A percentile compares a stretch with the other conserved stretches of the same genome.
These are phyloP conservation scores for Eutrema yunnanense DNA, from an alignment of 345 rosid genomes.

Conservation along the genomic window DNA sequence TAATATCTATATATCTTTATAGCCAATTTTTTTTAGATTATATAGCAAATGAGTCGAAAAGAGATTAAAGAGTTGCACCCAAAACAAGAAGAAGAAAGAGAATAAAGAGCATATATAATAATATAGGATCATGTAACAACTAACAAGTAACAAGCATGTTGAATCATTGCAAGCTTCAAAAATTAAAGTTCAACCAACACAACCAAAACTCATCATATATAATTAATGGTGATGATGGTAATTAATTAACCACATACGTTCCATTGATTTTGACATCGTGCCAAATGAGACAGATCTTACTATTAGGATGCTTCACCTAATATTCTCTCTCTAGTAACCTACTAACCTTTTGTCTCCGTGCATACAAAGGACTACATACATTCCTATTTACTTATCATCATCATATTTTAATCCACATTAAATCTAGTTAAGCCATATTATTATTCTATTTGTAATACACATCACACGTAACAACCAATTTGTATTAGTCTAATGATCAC, in stretches of 20 bases:
- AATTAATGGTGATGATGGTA: background rate
- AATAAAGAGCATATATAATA: background rate
- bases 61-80: background rate
- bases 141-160: constrained; percentile 22
- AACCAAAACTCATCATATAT: constrained; percentile 17
- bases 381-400: background rate
- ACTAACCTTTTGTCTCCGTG: constrained; percentile 16
- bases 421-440: background rate
- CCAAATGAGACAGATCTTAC: constrained; percentile 21
- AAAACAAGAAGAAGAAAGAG: too few species aligned
- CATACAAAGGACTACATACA: constrained; percentile 5
- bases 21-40: background rate
- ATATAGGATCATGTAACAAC: constrained; percentile 17
- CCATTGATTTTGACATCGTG: constrained; percentile 25
- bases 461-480: background rate
- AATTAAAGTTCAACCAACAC: constrained; percentile 15
- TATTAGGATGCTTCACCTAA: constrained; percentile 29
- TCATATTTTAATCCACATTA: background rate
- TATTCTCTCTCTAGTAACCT: constrained; percentile 6
- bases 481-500: background rate
- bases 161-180: constrained; percentile 30
- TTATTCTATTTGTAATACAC: background rate
- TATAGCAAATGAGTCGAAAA: background rate
- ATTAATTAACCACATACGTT: constrained; percentile 9
- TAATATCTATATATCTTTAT: background rate